Evolutionary conservation across 768 basidiomycete genomes (phyloP).

Genomic region (Cubamyces sp.): DNA sequence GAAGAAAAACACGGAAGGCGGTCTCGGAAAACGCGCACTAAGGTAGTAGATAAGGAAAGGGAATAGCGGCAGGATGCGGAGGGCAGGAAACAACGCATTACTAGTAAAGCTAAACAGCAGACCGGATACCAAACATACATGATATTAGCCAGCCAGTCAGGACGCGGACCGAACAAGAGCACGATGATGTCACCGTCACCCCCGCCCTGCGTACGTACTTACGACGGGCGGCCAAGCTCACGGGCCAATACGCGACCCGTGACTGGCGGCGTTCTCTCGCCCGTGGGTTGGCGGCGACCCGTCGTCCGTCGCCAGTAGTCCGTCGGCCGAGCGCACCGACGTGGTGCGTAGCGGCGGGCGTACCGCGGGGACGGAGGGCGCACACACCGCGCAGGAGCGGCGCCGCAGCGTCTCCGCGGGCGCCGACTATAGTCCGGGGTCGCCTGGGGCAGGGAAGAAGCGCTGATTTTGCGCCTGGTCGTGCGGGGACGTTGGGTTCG

Average conservation of each 20-base stretch:
- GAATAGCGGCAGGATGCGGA: neutral
- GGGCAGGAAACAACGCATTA: neutral
- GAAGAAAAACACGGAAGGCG: too few relatives aligned
- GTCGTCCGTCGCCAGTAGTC: neutral
- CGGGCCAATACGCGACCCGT: neutral
- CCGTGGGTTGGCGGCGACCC: neutral
- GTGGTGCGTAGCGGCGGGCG: neutral
- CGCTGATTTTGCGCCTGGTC: conserved; percentile 18
- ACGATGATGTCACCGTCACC: conserved; percentile 12
- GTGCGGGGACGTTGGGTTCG: conserved; percentile 19
- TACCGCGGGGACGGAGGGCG: neutral
- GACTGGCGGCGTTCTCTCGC: neutral
- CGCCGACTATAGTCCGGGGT: conserved; percentile 18
- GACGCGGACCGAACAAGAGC: conserved; percentile 8
- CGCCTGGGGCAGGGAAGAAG: conserved; percentile 20
- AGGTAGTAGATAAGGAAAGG: too few relatives aligned
- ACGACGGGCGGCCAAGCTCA: neutral
- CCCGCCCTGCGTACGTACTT: neutral
- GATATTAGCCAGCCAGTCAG: neutral
- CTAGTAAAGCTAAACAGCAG: neutral
- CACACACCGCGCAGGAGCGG: neutral
- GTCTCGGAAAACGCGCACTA: too few relatives aligned
- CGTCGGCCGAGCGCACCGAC: neutral
- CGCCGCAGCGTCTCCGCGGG: neutral
- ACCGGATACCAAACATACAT: neutral